These are phyloP conservation scores for Sapria himalayana DNA, from an alignment of 345 rosid species.

Conservation along the genomic window DNA sequence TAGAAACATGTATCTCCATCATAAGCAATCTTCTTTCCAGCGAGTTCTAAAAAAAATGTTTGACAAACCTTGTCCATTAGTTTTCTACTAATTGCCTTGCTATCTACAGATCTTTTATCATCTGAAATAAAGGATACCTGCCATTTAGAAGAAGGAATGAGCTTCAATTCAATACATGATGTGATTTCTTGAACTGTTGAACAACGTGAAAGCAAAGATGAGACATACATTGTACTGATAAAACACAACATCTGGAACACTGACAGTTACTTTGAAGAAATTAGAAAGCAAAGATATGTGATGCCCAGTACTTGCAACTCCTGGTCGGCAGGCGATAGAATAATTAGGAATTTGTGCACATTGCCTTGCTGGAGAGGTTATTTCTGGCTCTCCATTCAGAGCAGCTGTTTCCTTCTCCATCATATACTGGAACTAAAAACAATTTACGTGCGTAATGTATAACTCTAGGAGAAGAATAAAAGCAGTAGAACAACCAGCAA, in stretches of 20 bases:
- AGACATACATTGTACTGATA: constrained; percentile 67
- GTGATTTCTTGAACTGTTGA: constrained; percentile 4
- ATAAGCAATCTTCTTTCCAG: constrained; percentile 40
- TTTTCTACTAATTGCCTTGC: constrained; percentile 53
- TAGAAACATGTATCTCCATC: constrained; percentile 68
- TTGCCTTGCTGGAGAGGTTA: no score
- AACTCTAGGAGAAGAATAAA: no score
- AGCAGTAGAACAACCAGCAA: no score
- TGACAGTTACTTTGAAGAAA: constrained; percentile 46
- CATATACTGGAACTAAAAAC: no score
- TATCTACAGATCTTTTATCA: constrained; percentile 28
- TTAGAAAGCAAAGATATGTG: constrained; percentile 34
- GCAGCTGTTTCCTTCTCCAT: no score
- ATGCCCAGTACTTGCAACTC: constrained; percentile 30
- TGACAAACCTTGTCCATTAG: constrained; percentile 44
- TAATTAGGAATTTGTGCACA: constrained; percentile 26
- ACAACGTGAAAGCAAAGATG: constrained; percentile 6
- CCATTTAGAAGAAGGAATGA: constrained; percentile 6
- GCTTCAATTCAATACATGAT: constrained; percentile 1
- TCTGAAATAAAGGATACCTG: constrained; percentile 50
- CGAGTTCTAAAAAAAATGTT: constrained; percentile 44
- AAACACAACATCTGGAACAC: constrained; percentile 34
- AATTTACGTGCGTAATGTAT: no score
- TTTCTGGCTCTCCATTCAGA: no score
- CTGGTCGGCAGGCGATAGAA: constrained; percentile 27